Evolutionary conservation across 2,329 filamentous ascomycete genomes (phyloP), one percentile per base, ranked within the genome.

Genomic region (Cercospora brassicicola): DNA sequence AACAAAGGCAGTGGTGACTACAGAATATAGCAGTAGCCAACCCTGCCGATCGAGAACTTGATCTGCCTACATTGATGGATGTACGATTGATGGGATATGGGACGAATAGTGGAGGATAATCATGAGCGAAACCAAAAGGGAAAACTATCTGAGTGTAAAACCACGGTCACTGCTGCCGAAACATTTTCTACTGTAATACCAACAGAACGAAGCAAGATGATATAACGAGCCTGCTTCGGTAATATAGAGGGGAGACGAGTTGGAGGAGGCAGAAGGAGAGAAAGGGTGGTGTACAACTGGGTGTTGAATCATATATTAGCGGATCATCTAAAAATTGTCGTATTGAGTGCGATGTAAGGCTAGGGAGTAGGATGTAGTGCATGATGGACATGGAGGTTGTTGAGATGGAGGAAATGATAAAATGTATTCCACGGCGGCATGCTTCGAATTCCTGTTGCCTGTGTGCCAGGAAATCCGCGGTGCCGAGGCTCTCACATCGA

Each of bases 1-100:
- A 57, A 55, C n/a, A 62, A 62, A 20, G 42, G 42, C 15, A 15
- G 45, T 6, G 61, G 45, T 13, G 61, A 63, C 28, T 55, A 55
- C 42, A 26, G 61, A 9, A 55, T 55, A 53, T 63, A 59, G 30
- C n/a, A 20, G n/a, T 33, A 57, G 53, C 6, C 20, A 15, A 13
- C 20, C 45, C 18, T 26, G 20, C 20, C 4, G 3, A 26, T 23
- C 48, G 28, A 11, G 48, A 10, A 10, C 45, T 23, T 2, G 4
- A 51, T 39, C 45, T 23, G 45, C 48, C 3, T 2, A 53, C 3
- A 39, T 7, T 55, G 23, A 55, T 30, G 48, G 48, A 55, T 55
- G 23, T 28, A 55, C 23, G 48, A 55, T 28, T 55, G 48, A 55
- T 18, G 23, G 48, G 48, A 28, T 4, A 26, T 30, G 13, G 20